These are phyloP conservation scores for Leccinum boreale DNA, from an alignment of 768 basidiomycete species.

Conservation along the genomic window DNA sequence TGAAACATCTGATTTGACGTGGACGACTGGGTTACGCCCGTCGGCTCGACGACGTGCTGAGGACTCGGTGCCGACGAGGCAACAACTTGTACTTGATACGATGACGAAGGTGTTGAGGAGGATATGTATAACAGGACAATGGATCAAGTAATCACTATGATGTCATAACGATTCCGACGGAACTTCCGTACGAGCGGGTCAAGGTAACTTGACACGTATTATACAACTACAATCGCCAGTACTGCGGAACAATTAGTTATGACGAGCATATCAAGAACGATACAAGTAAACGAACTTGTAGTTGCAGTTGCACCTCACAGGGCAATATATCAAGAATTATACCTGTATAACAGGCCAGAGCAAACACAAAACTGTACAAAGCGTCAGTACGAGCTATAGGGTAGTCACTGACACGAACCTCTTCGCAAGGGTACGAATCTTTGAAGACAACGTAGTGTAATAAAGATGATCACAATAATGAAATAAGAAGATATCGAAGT, in stretches of 20 bases:
- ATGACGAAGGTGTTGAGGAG: background rate
- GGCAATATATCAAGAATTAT: background rate
- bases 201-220: background rate
- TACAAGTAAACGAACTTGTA: background rate
- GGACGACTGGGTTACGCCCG: background rate
- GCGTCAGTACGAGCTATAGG: background rate
- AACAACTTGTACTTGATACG: background rate
- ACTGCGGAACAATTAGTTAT: background rate
- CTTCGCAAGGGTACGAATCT: conserved; percentile 2
- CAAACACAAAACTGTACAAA: conserved; percentile 6
- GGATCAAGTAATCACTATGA: background rate
- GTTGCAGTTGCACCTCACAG: background rate
- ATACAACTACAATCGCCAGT: conserved; percentile 1
- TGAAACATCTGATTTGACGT: background rate
- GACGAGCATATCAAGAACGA: background rate
- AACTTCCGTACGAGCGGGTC: background rate
- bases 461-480: conserved; percentile 5
- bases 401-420: conserved; percentile 3
- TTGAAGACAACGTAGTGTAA: conserved; percentile 1
- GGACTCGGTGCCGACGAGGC: background rate
- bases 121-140: background rate
- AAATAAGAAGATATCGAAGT: conserved; percentile 14
- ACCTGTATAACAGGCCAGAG: background rate
- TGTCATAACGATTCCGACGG: background rate
- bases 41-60: background rate